A percentile compares a stretch with the other conserved stretches of the same genome.
phyloP scores from a whole-genome alignment of 495 filamentous ascomycete species.

The Aspergillus panamensis region DNA sequence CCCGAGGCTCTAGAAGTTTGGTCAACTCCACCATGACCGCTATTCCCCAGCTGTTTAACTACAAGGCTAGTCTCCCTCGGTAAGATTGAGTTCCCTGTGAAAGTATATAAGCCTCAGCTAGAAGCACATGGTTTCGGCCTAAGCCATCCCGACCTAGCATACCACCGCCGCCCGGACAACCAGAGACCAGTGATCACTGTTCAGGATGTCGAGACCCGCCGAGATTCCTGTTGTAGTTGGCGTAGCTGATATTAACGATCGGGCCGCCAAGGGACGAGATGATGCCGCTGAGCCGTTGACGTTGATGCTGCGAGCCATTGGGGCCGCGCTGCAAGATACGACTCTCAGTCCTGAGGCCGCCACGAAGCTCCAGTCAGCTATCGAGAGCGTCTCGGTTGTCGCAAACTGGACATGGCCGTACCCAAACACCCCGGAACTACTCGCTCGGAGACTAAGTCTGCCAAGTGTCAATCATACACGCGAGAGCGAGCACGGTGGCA shows the following conservation, averaged over 20 bases:
- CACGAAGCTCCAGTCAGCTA: conserved; percentile 35
- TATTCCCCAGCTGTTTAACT: background rate
- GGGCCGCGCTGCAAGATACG: conserved; percentile 40
- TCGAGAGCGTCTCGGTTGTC: conserved; percentile 55
- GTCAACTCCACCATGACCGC: background rate
- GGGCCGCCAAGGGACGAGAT: conserved; percentile 37
- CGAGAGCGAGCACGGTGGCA: conserved; percentile 51
- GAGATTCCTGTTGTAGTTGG: conserved; percentile 47
- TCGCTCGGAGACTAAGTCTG: conserved; percentile 40
- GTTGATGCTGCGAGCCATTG: conserved; percentile 50
- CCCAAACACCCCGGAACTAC: conserved; percentile 44
- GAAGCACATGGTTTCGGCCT: background rate
- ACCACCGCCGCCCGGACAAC: background rate
- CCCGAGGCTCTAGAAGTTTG: conserved; percentile 6
- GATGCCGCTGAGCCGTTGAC: conserved; percentile 52
- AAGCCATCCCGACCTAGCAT: background rate
- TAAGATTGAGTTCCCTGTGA: background rate
- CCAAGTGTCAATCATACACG: conserved; percentile 32
- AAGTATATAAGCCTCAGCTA: background rate
- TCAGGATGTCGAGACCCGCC: background rate
- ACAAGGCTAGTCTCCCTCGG: background rate
- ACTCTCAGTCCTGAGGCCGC: conserved; percentile 11
- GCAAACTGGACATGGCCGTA: conserved; percentile 58
- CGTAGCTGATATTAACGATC: conserved; percentile 52
- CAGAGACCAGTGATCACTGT: background rate